phyloP scores from a whole-genome alignment of 225 moss, liverwort and hornwort species.

The Climacium dendroides region DNA sequence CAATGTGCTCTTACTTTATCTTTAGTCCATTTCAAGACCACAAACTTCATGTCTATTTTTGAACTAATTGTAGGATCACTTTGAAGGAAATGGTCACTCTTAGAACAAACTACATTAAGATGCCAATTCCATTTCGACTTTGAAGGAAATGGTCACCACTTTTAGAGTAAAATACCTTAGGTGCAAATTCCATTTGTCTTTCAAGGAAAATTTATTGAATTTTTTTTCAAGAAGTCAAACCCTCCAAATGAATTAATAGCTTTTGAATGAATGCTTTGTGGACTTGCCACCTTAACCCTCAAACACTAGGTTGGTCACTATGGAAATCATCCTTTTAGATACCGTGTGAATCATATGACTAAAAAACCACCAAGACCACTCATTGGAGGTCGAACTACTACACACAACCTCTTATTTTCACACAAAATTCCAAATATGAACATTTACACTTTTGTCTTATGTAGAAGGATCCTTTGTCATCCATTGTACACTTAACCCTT shows the following conservation, averaged over 20 bases:
- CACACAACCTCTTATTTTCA: background rate
- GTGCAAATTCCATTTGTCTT: no score
- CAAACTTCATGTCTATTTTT: no score
- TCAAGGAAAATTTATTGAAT: no score
- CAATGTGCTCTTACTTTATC: no score
- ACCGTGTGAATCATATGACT: background rate
- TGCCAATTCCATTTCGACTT: no score
- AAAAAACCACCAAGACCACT: background rate
- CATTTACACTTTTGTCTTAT: background rate
- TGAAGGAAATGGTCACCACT: no score
- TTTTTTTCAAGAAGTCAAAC: no score
- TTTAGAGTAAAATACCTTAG: no score
- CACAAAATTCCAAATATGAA: background rate
- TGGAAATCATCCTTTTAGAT: background rate
- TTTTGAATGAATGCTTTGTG: background rate
- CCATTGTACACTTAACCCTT: background rate
- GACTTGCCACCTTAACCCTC: background rate
- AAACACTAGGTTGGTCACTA: rapidly evolving
- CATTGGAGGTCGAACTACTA: rapidly evolving
- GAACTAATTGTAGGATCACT: no score
- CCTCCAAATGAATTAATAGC: background rate
- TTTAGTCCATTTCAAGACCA: no score
- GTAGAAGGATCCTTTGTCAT: background rate
- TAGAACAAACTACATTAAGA: no score
- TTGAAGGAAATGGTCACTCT: no score